Percentiles rank a stretch among this genome's conserved stretches.
Evolutionary conservation across 768 basidiomycete species (phyloP).

Genomic region (Trametes cinnabarina): DNA sequence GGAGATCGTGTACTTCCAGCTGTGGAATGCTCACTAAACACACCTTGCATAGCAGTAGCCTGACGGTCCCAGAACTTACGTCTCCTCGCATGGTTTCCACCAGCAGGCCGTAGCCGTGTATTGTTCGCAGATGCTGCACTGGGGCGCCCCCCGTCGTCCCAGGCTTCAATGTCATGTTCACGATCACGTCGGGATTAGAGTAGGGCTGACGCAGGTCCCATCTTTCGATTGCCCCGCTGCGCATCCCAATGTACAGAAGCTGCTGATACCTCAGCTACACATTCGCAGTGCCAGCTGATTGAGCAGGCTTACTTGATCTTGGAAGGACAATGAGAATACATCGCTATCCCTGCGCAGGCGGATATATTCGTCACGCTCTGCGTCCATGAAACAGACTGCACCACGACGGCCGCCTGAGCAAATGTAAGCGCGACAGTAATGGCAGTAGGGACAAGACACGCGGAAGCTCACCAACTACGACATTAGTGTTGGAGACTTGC

Average conservation of each 20-base stretch:
- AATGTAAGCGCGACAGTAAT: too few species aligned
- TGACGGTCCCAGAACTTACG: conserved; percentile 37
- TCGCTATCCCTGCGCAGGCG: conserved; percentile 1
- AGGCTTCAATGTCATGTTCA: conserved; percentile 5
- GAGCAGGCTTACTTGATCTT: conserved; percentile 14
- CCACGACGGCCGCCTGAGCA: conserved; percentile 5
- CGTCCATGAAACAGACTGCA: conserved; percentile 6
- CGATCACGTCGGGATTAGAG: not conserved
- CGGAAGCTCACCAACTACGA: not conserved
- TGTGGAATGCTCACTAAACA: conserved; percentile 23
- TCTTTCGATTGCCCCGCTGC: conserved; percentile 16
- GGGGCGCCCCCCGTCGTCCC: conserved; percentile 34
- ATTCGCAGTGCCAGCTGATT: not conserved
- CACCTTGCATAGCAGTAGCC: not conserved
- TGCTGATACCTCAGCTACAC: conserved; percentile 11
- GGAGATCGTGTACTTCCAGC: conserved; percentile 64
- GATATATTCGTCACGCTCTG: conserved; percentile 5
- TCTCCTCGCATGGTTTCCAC: conserved; percentile 58
- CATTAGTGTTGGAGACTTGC: not conserved
- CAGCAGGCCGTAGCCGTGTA: conserved; percentile 53
- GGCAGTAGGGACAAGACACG: too few species aligned
- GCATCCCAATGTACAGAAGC: conserved; percentile 17
- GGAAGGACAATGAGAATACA: conserved; percentile 4
- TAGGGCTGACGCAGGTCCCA: conserved; percentile 17
- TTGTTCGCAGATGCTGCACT: conserved; percentile 50